Base-by-base conservation (phyloP, 768 basidiomycete genomes). In the Amanita jacksonii region DNA sequence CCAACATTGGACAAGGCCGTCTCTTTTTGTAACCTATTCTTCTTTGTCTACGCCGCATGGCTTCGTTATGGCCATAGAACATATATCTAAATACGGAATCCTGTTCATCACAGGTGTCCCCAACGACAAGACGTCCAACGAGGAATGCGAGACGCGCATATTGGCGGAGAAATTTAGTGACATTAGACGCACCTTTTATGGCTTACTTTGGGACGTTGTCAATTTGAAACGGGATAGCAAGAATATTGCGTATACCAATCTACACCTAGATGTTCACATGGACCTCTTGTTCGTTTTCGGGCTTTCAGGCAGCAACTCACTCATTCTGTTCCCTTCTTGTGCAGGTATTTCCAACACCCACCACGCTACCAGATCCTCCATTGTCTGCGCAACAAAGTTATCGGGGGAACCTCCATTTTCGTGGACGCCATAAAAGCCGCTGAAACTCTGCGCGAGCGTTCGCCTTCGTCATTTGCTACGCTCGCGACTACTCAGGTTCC, bases 221-320 rank as follows among this genome's bases (percentile, higher is more conserved):
- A 87, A 81, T 48, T n/a, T n/a, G n/a, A 54, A 79, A 31, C 65
- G 61, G 32, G 70, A 87, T 44, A 85, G 85, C 54, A 74, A 70
- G 51, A 99, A 99, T 59, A 90, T 99, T 45, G 94, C 94, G 3
- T 97, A 96, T 59, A 99, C 94, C 9, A 81, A 91, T 58, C 69
- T 96, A 19, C 73, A 87, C 52, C 69, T 99, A 7, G 93, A 84
- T 0, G 57, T 93, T 16, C 93, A 97, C 55, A 88, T 89, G 85
- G 94, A 98, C 64, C 66, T 98, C 0, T 63, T 85, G 90, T 93
- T 56, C 51, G 89, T 71, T 10, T 28, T 12, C 27, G 27, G 6
- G 6, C 27, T 23, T 13, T 20, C 37, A 15, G 12, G 12, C n/a
- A 24, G 24, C 30, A 33, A 4, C 49, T 25, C 19, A 4, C 40